Conservation (phyloP, 176 grass and related monocot genomes). For the Hsuehochloa calcarea region DNA sequence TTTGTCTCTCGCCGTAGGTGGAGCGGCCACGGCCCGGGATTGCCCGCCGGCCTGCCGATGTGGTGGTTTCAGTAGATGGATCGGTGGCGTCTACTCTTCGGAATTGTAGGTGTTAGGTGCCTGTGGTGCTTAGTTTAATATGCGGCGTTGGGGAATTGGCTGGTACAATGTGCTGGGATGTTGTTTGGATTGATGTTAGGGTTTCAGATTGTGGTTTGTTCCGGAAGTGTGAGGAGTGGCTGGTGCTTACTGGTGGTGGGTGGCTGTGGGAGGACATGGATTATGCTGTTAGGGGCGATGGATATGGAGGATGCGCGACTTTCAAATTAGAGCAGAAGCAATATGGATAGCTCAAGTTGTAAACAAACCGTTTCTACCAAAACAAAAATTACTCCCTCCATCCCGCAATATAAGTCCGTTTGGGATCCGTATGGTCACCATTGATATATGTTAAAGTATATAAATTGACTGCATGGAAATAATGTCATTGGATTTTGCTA, state of each 20-base stretch:
- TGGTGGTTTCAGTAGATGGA: background rate
- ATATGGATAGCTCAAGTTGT: background rate
- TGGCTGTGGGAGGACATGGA: background rate
- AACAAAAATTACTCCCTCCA: background rate
- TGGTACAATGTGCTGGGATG: background rate
- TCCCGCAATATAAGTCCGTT: too few relatives aligned
- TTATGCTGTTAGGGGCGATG: background rate
- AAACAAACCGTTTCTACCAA: background rate
- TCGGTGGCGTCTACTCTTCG: background rate
- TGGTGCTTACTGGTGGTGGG: background rate
- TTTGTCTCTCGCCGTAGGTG: background rate
- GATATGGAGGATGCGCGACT: background rate
- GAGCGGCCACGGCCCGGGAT: background rate
- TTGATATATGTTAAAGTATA: too few relatives aligned
- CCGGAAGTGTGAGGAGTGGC: background rate
- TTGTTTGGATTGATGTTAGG: background rate
- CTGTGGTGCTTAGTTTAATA: background rate
- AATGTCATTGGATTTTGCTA: too few relatives aligned
- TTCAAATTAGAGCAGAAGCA: background rate
- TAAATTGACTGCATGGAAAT: too few relatives aligned
- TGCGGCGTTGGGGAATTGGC: background rate
- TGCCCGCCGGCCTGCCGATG: background rate
- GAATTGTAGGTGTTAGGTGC: background rate
- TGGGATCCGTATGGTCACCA: too few relatives aligned
- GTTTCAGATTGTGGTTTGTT: conserved; percentile 1